Base-by-base conservation (phyloP, 208 protist species). In the Acanthamoeba triangularis region DNA sequence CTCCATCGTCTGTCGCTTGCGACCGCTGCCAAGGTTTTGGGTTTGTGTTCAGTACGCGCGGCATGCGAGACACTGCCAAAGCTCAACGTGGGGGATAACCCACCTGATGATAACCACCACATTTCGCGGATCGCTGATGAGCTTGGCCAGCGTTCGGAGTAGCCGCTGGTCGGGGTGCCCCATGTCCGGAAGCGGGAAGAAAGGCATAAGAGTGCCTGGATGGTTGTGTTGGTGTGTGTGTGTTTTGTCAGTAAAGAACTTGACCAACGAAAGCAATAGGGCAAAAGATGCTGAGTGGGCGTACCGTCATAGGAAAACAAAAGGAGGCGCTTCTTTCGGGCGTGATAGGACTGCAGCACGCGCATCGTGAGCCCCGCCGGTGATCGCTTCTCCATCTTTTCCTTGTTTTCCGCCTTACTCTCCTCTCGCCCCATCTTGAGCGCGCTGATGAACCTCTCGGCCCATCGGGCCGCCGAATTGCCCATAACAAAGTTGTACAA, bases 251-350 rank as follows among this genome's bases (percentile, higher is more conserved):
- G 37, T 47, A 13, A 47, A 47, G n/a, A n/a, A n/a, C n/a, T n/a
- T n/a, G n/a, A 2, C 5, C n/a, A 47, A 44, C 41, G 41, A 49
- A 3, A 44, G 25, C 7, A n/a, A 49, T 47, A 59, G 20, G 33
- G 80, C 6, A 20, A 88, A 1, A 7, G 2, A 59, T 0, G 37
- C 23, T 20, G 33, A 92, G 59, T 18, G 28, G 37, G 33, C 54
- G n/a, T 37, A 93, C 87, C 87, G n/a, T 93, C 87, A n/a, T 93
- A 93, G 61, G 54, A 69, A 37, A 93, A 93, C 23, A 93, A 23
- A 28, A 93, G 61, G 28, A 93, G 87, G 0, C 87, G 87, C 61
- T 76, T 69, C 37, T 93, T 93, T 23, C 63, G 87, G 6, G 54
- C 61, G 63, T 93, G 87, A 61, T 93, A 93, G 41, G 63, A 78